Conservation (phyloP, 805 yeast genomes). For the Zygotorulaspora chibaensis region DNA sequence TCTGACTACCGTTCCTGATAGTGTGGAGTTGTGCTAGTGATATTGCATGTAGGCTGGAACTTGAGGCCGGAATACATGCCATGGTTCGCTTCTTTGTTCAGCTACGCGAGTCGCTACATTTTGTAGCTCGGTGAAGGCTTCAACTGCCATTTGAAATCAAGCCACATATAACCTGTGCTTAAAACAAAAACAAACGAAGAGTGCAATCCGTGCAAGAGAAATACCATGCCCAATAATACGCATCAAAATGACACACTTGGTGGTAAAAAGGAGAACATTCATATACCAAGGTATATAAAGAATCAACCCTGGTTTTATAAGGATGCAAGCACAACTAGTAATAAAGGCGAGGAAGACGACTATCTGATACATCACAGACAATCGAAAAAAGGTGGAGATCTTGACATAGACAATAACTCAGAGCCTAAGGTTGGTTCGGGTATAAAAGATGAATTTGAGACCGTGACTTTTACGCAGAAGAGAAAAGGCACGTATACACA, state of each 20-base stretch:
- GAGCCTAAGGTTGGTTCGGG: conserved; percentile 55
- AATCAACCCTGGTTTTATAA: conserved; percentile 34
- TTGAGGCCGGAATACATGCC: too few species aligned
- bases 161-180: too few species aligned
- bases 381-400: conserved; percentile 33
- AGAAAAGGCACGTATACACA: conserved; percentile 32
- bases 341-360: conserved; percentile 33
- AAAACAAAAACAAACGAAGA: too few species aligned
- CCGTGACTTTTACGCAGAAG: conserved; percentile 6
- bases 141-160: too few species aligned
- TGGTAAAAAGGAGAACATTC: conserved; percentile 21
- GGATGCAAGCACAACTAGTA: conserved; percentile 20
- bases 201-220: not conserved
- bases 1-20: too few species aligned
- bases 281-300: conserved; percentile 32
- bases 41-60: too few species aligned
- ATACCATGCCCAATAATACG: not conserved
- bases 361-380: conserved; percentile 55
- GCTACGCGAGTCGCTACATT: too few species aligned
- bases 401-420: conserved; percentile 42
- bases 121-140: too few species aligned
- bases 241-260: not conserved
- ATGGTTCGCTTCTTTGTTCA: too few species aligned
- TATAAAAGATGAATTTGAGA: conserved; percentile 44
- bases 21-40: too few species aligned